phyloP scores from a whole-genome alignment of 257 asterid species.

The Henckelia pumila region DNA sequence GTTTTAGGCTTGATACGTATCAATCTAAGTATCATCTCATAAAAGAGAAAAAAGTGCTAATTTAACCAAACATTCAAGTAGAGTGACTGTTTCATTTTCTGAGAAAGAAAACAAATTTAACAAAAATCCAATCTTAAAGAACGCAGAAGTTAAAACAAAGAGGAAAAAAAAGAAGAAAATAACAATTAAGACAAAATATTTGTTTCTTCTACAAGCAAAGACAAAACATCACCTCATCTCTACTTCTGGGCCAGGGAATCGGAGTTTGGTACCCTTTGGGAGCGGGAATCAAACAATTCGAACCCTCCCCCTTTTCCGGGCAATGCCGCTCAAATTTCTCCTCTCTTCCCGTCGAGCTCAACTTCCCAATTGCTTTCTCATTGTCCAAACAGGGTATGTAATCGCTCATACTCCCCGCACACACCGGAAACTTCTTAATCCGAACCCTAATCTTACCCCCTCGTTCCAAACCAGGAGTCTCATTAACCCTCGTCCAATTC shows the following conservation, averaged over 20 bases:
- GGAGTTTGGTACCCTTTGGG: constrained; percentile 56
- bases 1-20: background rate
- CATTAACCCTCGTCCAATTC: constrained; percentile 43
- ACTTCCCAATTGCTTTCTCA: constrained; percentile 28
- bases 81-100: background rate
- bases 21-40: background rate
- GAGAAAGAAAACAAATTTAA: background rate
- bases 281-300: constrained; percentile 58
- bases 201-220: background rate
- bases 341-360: constrained; percentile 27
- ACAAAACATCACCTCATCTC: constrained; percentile 44
- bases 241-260: constrained; percentile 65
- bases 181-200: background rate
- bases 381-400: constrained; percentile 53
- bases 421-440: constrained; percentile 42
- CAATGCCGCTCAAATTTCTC: constrained; percentile 41
- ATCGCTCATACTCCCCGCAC: constrained; percentile 43
- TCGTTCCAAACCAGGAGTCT: background rate
- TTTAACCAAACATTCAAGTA: background rate
- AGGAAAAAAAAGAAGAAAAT: too few relatives aligned
- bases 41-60: background rate
- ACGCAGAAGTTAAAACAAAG: too few relatives aligned
- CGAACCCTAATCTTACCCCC: background rate
- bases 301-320: constrained; percentile 35
- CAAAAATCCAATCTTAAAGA: background rate